Evolutionary conservation across 352 stramenopile genomes (phyloP).

Genomic region (Phytophthora tentaculata): DNA sequence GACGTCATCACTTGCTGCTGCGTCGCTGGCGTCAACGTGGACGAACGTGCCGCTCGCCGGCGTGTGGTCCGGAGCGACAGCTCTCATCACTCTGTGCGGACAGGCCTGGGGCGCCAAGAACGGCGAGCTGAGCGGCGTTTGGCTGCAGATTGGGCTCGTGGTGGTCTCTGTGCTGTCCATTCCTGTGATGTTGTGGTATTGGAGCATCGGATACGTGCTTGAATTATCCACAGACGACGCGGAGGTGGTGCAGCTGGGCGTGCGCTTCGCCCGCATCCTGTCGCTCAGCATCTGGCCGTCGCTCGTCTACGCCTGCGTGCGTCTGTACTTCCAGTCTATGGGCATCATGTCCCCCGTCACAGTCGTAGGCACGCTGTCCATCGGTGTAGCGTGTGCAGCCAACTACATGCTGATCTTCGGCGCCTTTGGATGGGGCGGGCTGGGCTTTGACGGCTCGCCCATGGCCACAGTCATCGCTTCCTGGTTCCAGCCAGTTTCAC

Average conservation of each 20-base stretch:
- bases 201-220: slow-evolving; percentile 62
- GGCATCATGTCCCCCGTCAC: slow-evolving; percentile 80
- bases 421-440: slow-evolving; percentile 53
- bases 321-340: slow-evolving; percentile 88
- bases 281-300: slow-evolving; percentile 81
- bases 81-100: slow-evolving; percentile 79
- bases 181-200: slow-evolving; percentile 73
- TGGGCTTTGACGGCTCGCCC: slow-evolving; percentile 83
- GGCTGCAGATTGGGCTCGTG: slow-evolving; percentile 76
- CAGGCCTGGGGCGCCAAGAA: slow-evolving; percentile 81
- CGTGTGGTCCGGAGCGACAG: slow-evolving; percentile 74
- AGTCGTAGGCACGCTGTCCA: slow-evolving; percentile 70
- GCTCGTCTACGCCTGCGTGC: slow-evolving; percentile 79
- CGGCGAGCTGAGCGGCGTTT: slow-evolving; percentile 63
- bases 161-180: slow-evolving; percentile 52
- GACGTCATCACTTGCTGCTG: slow-evolving; percentile 71
- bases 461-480: slow-evolving; percentile 78
- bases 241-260: slow-evolving; percentile 69
- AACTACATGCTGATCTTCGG: slow-evolving; percentile 79
- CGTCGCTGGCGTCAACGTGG: slow-evolving; percentile 79
- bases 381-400: slow-evolving; percentile 59
- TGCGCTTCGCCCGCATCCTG: slow-evolving; percentile 78
- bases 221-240: slow-evolving; percentile 65
- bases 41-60: slow-evolving; percentile 71
- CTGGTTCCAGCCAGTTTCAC: slow-evolving; percentile 79